Evolutionary conservation across 345 rosid species (phyloP), one percentile per base, ranked within the genome.

Genomic region (Gossypium anomalum): DNA sequence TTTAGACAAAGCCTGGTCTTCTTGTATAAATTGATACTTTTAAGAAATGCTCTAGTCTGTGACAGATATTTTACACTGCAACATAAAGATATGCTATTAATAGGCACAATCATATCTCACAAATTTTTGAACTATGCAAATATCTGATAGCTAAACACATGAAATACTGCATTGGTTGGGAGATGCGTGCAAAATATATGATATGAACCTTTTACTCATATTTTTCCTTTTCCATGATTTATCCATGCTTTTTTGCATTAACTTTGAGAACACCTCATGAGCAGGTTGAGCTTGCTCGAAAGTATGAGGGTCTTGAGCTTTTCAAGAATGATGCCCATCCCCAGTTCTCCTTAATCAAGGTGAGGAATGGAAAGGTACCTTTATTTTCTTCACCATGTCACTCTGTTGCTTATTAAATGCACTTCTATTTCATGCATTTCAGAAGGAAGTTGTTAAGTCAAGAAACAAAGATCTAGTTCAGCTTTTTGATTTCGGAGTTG

Each of bases 371-470:
- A 47, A 62, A 34, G 58, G 38, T 34, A 41, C 81, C 20, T 53
- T 76, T 45, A 57, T 63, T 64, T 69, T 64, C 12, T 51, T 13
- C 65, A 14, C 45, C 23, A 2, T 47, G 15, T 16, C 49, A 14
- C 58, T n/a, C 34, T 55, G 8, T 25, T 68, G 79, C 45, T 52
- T 78, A 25, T 68, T 68, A 82, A 25, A 51, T 66, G 68, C 43
- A 71, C 45, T 65, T 29, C 48, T 51, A 16, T 77, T 77, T 76
- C 77, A 51, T 80, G 76, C 69, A 74, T 82, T 71, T 74, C 88
- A 94, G 98, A 90, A 77, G 83, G 98, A 94, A 43, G 97, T 94
- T 70, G 80, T 82, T 15, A 94, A 94, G 87, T 94, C 98, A 59
- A 92, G 98, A 85, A 94, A 94, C 87, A 92, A 86, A 83, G 97